Base-by-base conservation (phyloP, 2,329 filamentous ascomycete species). In the Leptographium lundbergii region DNA sequence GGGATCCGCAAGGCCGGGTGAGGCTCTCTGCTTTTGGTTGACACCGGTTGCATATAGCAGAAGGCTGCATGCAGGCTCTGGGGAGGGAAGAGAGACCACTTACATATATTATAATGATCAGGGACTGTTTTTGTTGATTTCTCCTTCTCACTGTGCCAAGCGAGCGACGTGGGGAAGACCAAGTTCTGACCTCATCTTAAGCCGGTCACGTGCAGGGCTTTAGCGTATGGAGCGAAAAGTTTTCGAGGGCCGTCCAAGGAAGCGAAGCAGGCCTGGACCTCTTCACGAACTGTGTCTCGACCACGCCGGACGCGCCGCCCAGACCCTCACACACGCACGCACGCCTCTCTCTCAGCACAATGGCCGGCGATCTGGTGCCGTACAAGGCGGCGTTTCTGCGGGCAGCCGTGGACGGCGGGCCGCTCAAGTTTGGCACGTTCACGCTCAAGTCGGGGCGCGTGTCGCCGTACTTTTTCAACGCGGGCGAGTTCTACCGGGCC, bases 401-500 rank as follows among this genome's bases (percentile, higher is more conserved):
- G 68, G 81, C 87, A 60, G 81, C 86, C 68, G 79, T 91, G 65
- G 73, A 76, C 25, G 84, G 85, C 66, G 80, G 81, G 63, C 85
- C 89, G 67, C 82, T 94, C 65, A 88, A 85, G 68, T 94, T 94
- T 71, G 89, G 89, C 72, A 84, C 80, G 70, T 94, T 89, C 75
- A 88, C 87, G 66, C 84, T 99, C 69, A 99, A 99, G 77, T 96
- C 91, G 58, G 89, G 89, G 74, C 89, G 92, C 68, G 79, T 79
- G 67, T 96, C 91, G 14, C 94, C 94, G 50, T 97, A 97, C 81
- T 97, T 97, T 79, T 95, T 97, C 84, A 96, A 96, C 73, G 91
- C 91, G 54, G 91, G 91, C 61, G 84, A 89, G 67, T 95, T 97
- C 74, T 90, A 94, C 78, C 86, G 85, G 57, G 87, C 87, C 25